Conservation (phyloP, 148 eudicot genomes). For the Euryodendron excelsum region DNA sequence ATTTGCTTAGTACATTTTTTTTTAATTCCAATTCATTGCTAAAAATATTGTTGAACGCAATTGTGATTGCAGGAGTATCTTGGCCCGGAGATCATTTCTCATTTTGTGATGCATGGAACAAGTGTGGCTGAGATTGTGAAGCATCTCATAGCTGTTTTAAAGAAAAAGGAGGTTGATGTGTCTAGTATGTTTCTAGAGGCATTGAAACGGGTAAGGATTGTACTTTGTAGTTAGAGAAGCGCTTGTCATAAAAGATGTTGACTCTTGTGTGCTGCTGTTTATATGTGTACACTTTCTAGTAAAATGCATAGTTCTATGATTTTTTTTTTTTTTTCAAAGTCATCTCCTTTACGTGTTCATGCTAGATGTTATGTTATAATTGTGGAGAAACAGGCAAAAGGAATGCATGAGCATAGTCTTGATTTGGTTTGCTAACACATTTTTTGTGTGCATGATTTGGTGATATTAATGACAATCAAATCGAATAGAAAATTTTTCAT, state of each 20-base stretch:
- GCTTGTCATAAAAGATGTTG: not conserved
- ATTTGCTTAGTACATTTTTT: not conserved
- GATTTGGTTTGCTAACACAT: not conserved
- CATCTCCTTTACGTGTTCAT: not conserved
- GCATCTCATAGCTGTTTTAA: conserved; percentile 66
- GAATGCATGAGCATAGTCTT: not conserved
- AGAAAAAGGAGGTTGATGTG: conserved; percentile 62
- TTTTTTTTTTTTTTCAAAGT: not conserved
- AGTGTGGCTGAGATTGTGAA: conserved; percentile 79
- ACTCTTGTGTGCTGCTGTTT: not conserved
- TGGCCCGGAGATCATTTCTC: conserved; percentile 79
- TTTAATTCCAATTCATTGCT: not conserved
- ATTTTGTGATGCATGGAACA: conserved; percentile 69
- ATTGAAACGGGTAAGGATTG: conserved; percentile 62
- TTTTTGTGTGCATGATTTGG: not conserved
- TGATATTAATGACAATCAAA: not conserved
- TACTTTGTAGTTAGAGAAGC: not conserved
- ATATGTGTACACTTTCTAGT: not conserved
- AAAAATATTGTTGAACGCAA: not conserved
- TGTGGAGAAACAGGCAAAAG: not conserved
- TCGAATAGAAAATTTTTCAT: not conserved
- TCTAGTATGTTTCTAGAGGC: conserved; percentile 65
- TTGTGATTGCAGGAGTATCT: conserved; percentile 68
- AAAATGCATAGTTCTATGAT: not conserved
- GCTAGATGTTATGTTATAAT: not conserved